Evolutionary conservation across 176 grass and related monocot species (phyloP).

Genomic region (Cenchrus fungigraminus): DNA sequence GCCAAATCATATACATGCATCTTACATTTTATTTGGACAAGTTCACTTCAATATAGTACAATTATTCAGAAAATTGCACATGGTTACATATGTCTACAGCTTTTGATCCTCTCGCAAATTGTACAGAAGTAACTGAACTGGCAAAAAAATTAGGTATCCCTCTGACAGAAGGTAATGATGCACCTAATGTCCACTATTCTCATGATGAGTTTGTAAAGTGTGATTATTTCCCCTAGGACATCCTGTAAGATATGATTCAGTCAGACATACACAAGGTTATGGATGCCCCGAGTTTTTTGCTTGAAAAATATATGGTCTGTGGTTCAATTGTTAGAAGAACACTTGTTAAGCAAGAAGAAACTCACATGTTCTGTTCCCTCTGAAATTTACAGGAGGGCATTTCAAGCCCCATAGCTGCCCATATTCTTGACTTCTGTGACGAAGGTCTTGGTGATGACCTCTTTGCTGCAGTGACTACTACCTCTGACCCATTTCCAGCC

Average conservation of each 20-base stretch:
- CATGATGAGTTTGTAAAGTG: background rate
- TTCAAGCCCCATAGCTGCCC: constrained; percentile 80
- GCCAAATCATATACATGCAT: background rate
- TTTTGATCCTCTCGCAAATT: constrained; percentile 14
- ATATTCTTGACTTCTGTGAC: constrained; percentile 78
- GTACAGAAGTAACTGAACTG: constrained; percentile 1
- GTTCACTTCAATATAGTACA: constrained; percentile 25
- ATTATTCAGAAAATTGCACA: background rate
- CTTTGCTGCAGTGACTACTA: constrained; percentile 47
- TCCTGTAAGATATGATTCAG: background rate
- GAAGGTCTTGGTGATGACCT: constrained; percentile 60
- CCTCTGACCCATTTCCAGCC: constrained; percentile 34
- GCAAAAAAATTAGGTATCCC: background rate
- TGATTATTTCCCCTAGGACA: background rate
- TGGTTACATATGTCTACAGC: constrained; percentile 9
- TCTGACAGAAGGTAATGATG: constrained; percentile 18
- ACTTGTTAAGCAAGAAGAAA: background rate
- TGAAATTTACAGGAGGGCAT: constrained; percentile 74
- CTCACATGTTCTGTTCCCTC: constrained; percentile 22
- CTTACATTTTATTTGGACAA: constrained; percentile 19
- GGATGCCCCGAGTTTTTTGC: background rate
- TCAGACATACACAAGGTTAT: background rate
- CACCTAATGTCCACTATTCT: background rate
- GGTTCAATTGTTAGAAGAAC: background rate
- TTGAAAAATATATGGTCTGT: background rate